These are phyloP conservation scores for Apiotrichum gamsii DNA, from an alignment of 1,284 basidiomycete species.

Conservation along the genomic window DNA sequence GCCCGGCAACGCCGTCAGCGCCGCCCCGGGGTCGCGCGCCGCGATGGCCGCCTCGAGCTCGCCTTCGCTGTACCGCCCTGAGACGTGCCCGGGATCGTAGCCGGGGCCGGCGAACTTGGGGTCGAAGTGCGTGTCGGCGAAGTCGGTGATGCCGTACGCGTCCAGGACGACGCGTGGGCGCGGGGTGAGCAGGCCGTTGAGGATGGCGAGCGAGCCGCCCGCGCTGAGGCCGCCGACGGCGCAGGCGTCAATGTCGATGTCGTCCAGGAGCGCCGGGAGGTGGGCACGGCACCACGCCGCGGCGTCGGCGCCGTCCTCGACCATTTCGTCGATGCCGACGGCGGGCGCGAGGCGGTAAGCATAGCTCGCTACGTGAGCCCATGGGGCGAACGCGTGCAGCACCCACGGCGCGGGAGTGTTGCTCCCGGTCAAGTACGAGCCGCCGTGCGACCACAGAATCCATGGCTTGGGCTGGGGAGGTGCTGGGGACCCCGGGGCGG, in stretches of 20 bases:
- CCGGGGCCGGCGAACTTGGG: slow-evolving; percentile 1
- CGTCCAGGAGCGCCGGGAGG: slow-evolving; percentile 1
- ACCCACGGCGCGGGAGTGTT: slow-evolving; percentile 9
- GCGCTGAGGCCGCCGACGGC: slow-evolving; percentile 31
- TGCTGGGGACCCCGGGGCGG: neutral
- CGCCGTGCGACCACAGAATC: slow-evolving; percentile 32
- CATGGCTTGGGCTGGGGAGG: slow-evolving; percentile 1
- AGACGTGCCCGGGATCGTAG: slow-evolving; percentile 1
- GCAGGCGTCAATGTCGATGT: slow-evolving; percentile 21
- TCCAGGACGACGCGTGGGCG: slow-evolving; percentile 24
- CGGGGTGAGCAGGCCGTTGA: slow-evolving; percentile 13
- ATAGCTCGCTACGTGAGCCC: slow-evolving; percentile 13
- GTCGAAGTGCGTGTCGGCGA: slow-evolving; percentile 16
- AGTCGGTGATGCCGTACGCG: slow-evolving; percentile 24
- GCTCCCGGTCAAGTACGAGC: slow-evolving; percentile 14
- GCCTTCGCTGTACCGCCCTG: slow-evolving; percentile 13
- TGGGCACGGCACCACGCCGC: slow-evolving; percentile 11
- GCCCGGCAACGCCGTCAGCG: slow-evolving; percentile 1
- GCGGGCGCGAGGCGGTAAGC: slow-evolving; percentile 18
- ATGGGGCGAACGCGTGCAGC: slow-evolving; percentile 10
- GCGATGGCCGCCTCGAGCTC: slow-evolving; percentile 16
- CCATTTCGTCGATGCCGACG: slow-evolving; percentile 12
- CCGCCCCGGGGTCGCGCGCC: slow-evolving; percentile 6
- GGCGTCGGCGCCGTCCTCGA: slow-evolving; percentile 13
- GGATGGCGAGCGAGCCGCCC: slow-evolving; percentile 24